Conservation (phyloP, 2,329 filamentous ascomycete genomes). For the Neospermospora avenae region DNA sequence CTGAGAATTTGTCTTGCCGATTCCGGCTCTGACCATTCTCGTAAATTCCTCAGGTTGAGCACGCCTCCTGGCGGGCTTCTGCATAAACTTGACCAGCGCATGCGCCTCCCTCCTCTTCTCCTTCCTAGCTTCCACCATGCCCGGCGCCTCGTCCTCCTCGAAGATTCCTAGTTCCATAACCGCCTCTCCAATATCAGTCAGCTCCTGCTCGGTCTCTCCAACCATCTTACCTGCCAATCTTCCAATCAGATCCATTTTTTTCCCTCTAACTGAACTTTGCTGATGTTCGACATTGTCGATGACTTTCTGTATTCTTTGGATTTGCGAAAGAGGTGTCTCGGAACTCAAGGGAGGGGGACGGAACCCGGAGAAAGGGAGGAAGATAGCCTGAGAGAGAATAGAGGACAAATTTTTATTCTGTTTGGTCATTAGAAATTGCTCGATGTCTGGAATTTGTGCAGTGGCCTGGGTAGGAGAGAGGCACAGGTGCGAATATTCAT, state of each 20-base stretch:
- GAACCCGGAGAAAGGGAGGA: slow-evolving; percentile 27
- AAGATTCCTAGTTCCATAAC: too few relatives aligned
- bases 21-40: not conserved
- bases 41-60: slow-evolving; percentile 13
- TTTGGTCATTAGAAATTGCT: not conserved
- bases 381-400: slow-evolving; percentile 22
- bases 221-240: slow-evolving; percentile 13
- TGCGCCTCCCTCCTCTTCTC: slow-evolving; percentile 34
- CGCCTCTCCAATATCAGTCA: slow-evolving; percentile 7
- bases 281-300: slow-evolving; percentile 24
- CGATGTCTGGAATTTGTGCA: too few relatives aligned
- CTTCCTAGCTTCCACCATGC: not conserved
- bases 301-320: slow-evolving; percentile 22
- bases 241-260: slow-evolving; percentile 22
- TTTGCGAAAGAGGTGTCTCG: not conserved
- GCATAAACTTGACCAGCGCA: slow-evolving; percentile 38
- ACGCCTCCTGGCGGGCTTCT: slow-evolving; percentile 32
- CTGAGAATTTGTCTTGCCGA: not conserved
- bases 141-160: not conserved
- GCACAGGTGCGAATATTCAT: not conserved
- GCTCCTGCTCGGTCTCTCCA: slow-evolving; percentile 16
- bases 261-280: slow-evolving; percentile 24
- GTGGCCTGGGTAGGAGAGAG: too few relatives aligned
- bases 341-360: not conserved
- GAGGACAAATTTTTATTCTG: slow-evolving; percentile 5